phyloP scores from a whole-genome alignment of 352 stramenopile genomes.

The Globisporangium irregulare region DNA sequence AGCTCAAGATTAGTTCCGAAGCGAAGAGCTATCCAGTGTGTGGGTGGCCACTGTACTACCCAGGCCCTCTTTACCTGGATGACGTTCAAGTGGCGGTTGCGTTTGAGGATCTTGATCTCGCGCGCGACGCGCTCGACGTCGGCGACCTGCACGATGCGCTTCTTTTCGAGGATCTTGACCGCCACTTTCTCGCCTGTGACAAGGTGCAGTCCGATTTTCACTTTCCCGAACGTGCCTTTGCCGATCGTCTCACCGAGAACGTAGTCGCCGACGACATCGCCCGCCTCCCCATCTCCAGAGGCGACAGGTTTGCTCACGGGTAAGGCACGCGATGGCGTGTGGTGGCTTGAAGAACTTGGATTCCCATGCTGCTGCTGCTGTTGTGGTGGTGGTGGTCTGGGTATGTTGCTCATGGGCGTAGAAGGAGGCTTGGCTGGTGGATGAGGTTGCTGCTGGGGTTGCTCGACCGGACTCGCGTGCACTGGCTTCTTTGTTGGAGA shows the following conservation, averaged over 20 bases:
- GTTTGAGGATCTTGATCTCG: constrained; percentile 95
- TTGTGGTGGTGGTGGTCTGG: not conserved
- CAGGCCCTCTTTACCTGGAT: constrained; percentile 50
- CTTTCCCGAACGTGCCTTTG: constrained; percentile 93
- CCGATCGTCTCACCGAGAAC: constrained; percentile 90
- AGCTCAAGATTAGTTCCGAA: not conserved
- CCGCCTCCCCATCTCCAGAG: constrained; percentile 15
- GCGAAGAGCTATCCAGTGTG: no score
- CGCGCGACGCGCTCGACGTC: constrained; percentile 89
- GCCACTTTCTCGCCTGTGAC: constrained; percentile 91
- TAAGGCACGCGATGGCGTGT: not conserved
- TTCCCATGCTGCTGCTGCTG: constrained; percentile 1
- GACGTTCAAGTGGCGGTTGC: constrained; percentile 86
- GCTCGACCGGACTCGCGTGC: constrained; percentile 1
- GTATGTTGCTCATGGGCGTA: not conserved
- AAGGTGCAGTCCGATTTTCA: constrained; percentile 85
- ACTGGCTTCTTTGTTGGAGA: constrained; percentile 12
- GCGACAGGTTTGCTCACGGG: not conserved
- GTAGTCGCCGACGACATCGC: constrained; percentile 83
- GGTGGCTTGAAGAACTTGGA: not conserved
- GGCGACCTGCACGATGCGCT: constrained; percentile 80
- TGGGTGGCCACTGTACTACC: not conserved
- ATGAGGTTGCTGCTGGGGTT: not conserved
- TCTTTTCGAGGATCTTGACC: constrained; percentile 93
- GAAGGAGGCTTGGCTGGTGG: not conserved